Evolutionary conservation across 306 rosid species (phyloP), one percentile per base, ranked within the genome.

Genomic region (Prosopis cineraria): DNA sequence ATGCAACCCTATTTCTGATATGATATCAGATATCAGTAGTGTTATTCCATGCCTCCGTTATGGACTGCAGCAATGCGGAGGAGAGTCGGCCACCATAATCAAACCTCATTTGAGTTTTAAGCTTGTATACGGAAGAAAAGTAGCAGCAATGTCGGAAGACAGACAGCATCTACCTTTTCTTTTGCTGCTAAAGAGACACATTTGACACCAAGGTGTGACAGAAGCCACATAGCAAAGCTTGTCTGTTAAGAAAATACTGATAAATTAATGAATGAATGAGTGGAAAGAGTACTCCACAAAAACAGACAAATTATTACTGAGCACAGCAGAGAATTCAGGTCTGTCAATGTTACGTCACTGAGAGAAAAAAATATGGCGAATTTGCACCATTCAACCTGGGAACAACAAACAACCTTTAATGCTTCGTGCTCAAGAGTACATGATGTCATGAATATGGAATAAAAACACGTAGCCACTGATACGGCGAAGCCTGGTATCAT

Each of bases 401-500:
- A 1, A n/a, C 56, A 50, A 6, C 56, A 45, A 45, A 5, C 53
- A 17, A 45, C 53, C 53, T 14, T 14, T 48, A 48, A 48, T 5
- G 33, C 72, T 0, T 12, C 24, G 52, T 67, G 34, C 52, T 12
- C 11, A 19, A 17, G 17, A n/a, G 29, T 59, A 27, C 29, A 27
- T 29, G 66, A 29, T 34, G 5, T 34, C 27, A 8, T 48, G 11
- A 52, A 6, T 48, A 19, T 39, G 36, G 40, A 22, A 24, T 65
- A 20, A 65, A 36, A n/a, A 34, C 16, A 34, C 5, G 69, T 29
- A 25, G 41, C 48, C 73, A 59, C 73, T 72, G 76, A 72, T 63
- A 6, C 40, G 31, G 44, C 41, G 19, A n/a, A 67, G 70, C 77
- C 4, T 41, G 7, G 5, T 68, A 63, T n/a, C 81, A 77, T 81